Evolutionary conservation across 768 basidiomycete species (phyloP), one percentile per base, ranked within the genome.

Genomic region (Boletus edulis): DNA sequence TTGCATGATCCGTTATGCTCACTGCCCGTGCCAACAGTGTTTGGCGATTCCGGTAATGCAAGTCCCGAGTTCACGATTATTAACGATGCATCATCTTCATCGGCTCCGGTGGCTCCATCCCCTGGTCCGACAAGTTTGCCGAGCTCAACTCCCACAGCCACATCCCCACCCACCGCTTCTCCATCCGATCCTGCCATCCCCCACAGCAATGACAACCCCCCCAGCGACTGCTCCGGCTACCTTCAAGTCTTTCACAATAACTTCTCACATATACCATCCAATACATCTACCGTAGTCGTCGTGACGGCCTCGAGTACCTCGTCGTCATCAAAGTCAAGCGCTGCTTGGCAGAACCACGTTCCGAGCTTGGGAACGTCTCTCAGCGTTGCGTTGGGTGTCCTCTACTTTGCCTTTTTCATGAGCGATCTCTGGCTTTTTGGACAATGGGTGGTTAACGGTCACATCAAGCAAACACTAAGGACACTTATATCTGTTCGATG

Each of bases 41-140:
- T 75, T 7, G 74, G 74, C 9, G 76, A 75, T 54, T 77, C 76
- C 41, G 74, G 74, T 39, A 75, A 75, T 38, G 68, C 74, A 9
- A 75, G 74, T 46, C 75, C 72, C 15, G 22, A 68, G 46, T 77
- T 75, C 38, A 74, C 74, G 53, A 75, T 75, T 40, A 69, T 81
- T 59, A 80, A 96, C 37, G 91, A 91, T 60, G 67, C 71, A 27
- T 74, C 71, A 27, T 74, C 79, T 53, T 78, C 77, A 41, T 72
- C 67, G 9, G 45, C 62, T 18, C 39, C 63, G 27, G 32, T 20
- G 45, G 13, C 59, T 10, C 41, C 67, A 6, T 34, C 51, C 20
- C 40, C 63, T 44, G 18, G 8, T 7, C 29, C 56, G 10, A 32
- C 64, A 12, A 38, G 27, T 45, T 18, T 50, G 14, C 27, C 59